These are phyloP conservation scores for Candida krabiensis DNA, from an alignment of 805 yeast species.

Conservation along the genomic window DNA sequence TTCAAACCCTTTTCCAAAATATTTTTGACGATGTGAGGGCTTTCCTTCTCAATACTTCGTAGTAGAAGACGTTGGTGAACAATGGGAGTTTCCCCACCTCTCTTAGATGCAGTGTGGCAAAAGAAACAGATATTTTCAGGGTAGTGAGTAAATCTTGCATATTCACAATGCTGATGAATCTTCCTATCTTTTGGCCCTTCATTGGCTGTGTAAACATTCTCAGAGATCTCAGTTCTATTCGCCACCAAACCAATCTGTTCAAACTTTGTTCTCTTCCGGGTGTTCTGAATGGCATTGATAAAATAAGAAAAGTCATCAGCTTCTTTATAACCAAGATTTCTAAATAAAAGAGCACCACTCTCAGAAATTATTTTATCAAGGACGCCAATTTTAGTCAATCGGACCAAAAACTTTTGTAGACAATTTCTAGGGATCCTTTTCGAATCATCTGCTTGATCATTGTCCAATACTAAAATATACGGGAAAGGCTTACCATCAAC, in stretches of 20 bases:
- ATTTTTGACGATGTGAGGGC: too few relatives aligned
- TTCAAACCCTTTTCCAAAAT: too few relatives aligned
- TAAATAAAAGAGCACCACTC: slow-evolving; percentile 33
- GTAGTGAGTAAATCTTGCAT: slow-evolving; percentile 29
- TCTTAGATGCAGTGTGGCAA: slow-evolving; percentile 21
- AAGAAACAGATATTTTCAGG: slow-evolving; percentile 31
- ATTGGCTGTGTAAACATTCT: slow-evolving; percentile 32
- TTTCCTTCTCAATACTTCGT: too few relatives aligned
- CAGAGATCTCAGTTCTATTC: slow-evolving; percentile 25
- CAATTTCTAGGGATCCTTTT: too few relatives aligned
- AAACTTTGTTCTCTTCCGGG: slow-evolving; percentile 24
- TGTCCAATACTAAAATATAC: too few relatives aligned
- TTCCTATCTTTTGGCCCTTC: slow-evolving; percentile 28
- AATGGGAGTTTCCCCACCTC: slow-evolving; percentile 37
- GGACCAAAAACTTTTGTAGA: too few relatives aligned
- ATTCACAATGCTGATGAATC: slow-evolving; percentile 36
- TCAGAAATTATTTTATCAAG: too few relatives aligned
- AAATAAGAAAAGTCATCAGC: slow-evolving; percentile 20
- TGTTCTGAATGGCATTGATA: slow-evolving; percentile 23
- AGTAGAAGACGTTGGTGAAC: too few relatives aligned
- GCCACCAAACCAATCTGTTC: slow-evolving; percentile 33
- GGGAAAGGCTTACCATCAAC: too few relatives aligned
- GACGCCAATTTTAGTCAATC: too few relatives aligned
- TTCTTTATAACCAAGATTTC: slow-evolving; percentile 23
- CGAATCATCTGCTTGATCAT: too few relatives aligned